These are phyloP conservation scores for Gamsiella multidivaricata DNA, from an alignment of 192 early-diverging fungal genomes.

Conservation along the genomic window DNA sequence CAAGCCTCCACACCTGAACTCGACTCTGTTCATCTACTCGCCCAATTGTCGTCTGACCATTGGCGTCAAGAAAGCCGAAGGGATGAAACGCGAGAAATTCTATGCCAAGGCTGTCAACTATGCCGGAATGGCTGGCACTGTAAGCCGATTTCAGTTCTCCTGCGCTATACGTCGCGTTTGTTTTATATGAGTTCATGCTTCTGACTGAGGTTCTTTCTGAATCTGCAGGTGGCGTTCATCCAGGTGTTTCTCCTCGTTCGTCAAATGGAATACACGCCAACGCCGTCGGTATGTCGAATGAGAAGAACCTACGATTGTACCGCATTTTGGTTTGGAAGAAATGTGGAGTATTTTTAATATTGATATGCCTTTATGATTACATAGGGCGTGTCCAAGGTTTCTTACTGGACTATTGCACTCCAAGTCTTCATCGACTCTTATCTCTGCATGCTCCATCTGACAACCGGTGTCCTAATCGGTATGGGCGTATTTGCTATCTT, in stretches of 20 bases:
- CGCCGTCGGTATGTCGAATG: constrained; percentile 65
- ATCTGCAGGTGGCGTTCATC: constrained; percentile 35
- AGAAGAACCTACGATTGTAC: neutral
- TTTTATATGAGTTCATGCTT: neutral
- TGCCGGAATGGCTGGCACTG: constrained; percentile 56
- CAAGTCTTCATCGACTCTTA: constrained; percentile 75
- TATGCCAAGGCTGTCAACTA: constrained; percentile 63
- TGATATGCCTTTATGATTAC: neutral
- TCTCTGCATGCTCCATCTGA: constrained; percentile 69
- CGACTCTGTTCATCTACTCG: constrained; percentile 59
- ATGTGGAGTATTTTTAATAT: too few relatives aligned
- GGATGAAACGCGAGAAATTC: constrained; percentile 65
- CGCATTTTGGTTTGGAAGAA: too few relatives aligned
- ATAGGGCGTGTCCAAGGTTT: constrained; percentile 72
- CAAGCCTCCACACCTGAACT: constrained; percentile 51
- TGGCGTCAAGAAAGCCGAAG: constrained; percentile 40
- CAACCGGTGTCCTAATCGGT: constrained; percentile 65
- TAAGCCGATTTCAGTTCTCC: too few relatives aligned
- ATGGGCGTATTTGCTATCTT: neutral
- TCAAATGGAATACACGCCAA: constrained; percentile 74
- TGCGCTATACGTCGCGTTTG: neutral
- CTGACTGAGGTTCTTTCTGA: neutral
- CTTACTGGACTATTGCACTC: constrained; percentile 70
- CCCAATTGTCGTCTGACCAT: constrained; percentile 57
- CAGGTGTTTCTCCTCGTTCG: constrained; percentile 62